phyloP scores from a whole-genome alignment of 352 stramenopile genomes.

The Phytophthora pistaciae region DNA sequence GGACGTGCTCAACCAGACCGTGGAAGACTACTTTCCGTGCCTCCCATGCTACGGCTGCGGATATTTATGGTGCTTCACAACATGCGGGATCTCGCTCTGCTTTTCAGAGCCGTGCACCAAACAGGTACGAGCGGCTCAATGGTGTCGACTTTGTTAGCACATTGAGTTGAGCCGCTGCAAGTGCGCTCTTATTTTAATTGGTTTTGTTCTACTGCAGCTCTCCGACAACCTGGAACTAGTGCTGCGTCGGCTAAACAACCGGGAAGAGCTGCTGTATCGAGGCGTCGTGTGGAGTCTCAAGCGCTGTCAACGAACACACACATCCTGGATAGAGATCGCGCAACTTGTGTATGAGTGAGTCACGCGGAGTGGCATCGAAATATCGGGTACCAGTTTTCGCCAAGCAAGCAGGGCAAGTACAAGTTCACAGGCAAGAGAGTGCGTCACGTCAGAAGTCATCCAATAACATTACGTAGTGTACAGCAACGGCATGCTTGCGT shows the following conservation, averaged over 20 bases:
- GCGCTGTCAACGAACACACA: conserved; percentile 49
- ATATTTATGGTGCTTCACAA: conserved; percentile 75
- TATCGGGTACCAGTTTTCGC: conserved; percentile 11
- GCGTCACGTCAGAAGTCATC: conserved; percentile 27
- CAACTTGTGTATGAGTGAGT: conserved; percentile 70
- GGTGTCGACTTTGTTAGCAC: not conserved
- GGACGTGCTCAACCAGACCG: conserved; percentile 77
- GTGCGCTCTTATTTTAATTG: not conserved
- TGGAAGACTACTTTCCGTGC: conserved; percentile 80
- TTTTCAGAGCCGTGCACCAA: conserved; percentile 73
- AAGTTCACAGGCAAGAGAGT: conserved; percentile 11
- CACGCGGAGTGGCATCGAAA: not conserved
- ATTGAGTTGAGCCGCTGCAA: not conserved
- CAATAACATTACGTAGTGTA: conserved; percentile 47
- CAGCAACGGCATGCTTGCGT: conserved; percentile 23
- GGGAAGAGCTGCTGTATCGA: conserved; percentile 76
- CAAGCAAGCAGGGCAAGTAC: conserved; percentile 13
- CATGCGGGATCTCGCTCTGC: conserved; percentile 67
- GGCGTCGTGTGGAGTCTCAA: conserved; percentile 71
- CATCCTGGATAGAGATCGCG: conserved; percentile 81
- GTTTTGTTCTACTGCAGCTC: conserved; percentile 42
- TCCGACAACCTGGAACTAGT: conserved; percentile 72
- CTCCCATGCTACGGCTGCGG: conserved; percentile 74
- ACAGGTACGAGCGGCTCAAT: conserved; percentile 43
- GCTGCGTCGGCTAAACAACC: conserved; percentile 69